These are phyloP conservation scores for Benincasa hispida DNA, from an alignment of 306 rosid genomes.

Conservation along the genomic window DNA sequence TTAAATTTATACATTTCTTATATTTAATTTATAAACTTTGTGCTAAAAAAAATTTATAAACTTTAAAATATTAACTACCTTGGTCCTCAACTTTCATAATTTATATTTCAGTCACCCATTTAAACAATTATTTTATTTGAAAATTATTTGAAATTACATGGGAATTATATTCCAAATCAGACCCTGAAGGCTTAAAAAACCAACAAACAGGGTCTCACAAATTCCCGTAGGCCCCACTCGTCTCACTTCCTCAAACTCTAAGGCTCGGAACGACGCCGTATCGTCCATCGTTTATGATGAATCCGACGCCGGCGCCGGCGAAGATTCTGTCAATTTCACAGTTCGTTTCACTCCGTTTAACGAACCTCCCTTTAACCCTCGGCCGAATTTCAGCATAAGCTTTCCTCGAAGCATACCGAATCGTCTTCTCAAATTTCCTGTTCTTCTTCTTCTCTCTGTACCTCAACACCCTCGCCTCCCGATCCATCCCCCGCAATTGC, in stretches of 20 bases:
- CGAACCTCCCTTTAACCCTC: constrained; percentile 76
- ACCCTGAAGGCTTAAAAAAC: not conserved
- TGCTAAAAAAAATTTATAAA: no score
- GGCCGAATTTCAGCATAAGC: constrained; percentile 85
- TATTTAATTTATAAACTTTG: no score
- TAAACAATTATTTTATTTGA: not conserved
- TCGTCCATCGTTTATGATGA: constrained; percentile 22
- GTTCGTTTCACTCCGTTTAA: constrained; percentile 46
- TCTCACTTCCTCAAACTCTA: constrained; percentile 3
- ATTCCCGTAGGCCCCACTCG: not conserved
- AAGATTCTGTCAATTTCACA: constrained; percentile 31
- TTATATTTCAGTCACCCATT: not conserved
- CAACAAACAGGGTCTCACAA: not conserved
- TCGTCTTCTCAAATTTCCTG: constrained; percentile 63
- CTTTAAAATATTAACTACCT: no score
- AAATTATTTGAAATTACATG: not conserved
- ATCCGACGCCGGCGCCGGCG: constrained; percentile 11
- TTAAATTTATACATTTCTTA: no score
- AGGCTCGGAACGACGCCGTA: constrained; percentile 91
- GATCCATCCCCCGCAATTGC: constrained; percentile 49
- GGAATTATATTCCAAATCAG: not conserved
- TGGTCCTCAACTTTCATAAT: no score
- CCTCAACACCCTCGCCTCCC: constrained; percentile 68
- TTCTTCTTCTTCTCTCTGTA: constrained; percentile 86
- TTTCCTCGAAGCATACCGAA: constrained; percentile 72